Evolutionary conservation across 1,139 yeast species (phyloP).

Genomic region (Protomyces gravidus): DNA sequence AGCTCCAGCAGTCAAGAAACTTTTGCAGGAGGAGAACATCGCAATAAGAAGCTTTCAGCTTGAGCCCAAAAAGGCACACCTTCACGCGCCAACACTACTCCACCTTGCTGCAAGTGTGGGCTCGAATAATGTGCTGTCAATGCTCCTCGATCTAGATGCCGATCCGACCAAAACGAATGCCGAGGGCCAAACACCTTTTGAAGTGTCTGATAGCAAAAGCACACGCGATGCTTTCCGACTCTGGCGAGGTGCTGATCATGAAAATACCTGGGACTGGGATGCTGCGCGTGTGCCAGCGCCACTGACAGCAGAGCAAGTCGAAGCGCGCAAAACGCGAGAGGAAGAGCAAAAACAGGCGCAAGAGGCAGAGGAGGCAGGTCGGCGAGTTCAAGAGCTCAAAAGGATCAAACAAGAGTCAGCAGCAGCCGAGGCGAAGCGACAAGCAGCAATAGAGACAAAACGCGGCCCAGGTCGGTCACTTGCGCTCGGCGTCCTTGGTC

Average conservation of each 20-base stretch:
- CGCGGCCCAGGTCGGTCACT: conserved; percentile 33
- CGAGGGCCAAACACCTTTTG: conserved; percentile 62
- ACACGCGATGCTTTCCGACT: conserved; percentile 60
- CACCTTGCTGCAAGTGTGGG: conserved; percentile 75
- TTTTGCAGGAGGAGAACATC: conserved; percentile 54
- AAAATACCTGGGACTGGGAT: conserved; percentile 63
- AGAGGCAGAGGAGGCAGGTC: conserved; percentile 42
- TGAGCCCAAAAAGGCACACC: conserved; percentile 52
- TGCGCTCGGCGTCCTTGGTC: conserved; percentile 35
- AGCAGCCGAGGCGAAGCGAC: conserved; percentile 36
- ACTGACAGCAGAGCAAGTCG: conserved; percentile 60
- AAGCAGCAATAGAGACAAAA: conserved; percentile 32
- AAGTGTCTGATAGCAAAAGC: conserved; percentile 47
- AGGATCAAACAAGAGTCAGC: conserved; percentile 38
- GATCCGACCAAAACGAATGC: conserved; percentile 59
- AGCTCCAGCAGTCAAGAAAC: conserved; percentile 67
- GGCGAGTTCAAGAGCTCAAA: conserved; percentile 34
- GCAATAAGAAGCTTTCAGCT: conserved; percentile 43
- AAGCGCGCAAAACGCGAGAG: conserved; percentile 43
- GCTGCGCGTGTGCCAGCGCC: conserved; percentile 64
- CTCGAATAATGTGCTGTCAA: conserved; percentile 61
- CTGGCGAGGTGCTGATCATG: conserved; percentile 61
- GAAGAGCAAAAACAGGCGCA: conserved; percentile 44
- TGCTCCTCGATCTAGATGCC: conserved; percentile 63
- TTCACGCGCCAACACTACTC: conserved; percentile 64